Percentiles rank a stretch among this genome's conserved stretches.
Evolutionary conservation across 495 filamentous ascomycete genomes (phyloP).

Genomic region (Penicilliopsis zonata): DNA sequence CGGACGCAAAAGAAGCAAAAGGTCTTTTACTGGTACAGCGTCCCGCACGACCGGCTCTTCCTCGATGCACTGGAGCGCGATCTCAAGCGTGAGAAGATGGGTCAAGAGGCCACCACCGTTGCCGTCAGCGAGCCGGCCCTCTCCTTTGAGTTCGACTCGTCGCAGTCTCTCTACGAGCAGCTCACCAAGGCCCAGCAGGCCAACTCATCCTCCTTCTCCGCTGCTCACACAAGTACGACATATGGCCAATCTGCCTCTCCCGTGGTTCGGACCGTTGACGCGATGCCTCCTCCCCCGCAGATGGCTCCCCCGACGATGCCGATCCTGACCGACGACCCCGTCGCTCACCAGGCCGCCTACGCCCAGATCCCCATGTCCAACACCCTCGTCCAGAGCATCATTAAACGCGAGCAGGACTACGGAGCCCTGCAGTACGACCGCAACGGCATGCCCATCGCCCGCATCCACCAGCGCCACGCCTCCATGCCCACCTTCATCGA

Average conservation of each 20-base stretch:
- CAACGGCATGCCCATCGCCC: slow-evolving; percentile 72
- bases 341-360: slow-evolving; percentile 64
- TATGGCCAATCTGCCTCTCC: slow-evolving; percentile 75
- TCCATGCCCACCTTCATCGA: slow-evolving; percentile 97
- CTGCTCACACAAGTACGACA: slow-evolving; percentile 63
- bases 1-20: slow-evolving; percentile 99
- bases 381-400: slow-evolving; percentile 50
- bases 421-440: slow-evolving; percentile 74
- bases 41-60: slow-evolving; percentile 94
- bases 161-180: slow-evolving; percentile 97
- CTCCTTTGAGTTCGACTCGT: slow-evolving; percentile 98
- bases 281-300: slow-evolving; percentile 72
- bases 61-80: slow-evolving; percentile 95
- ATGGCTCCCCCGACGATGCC: slow-evolving; percentile 60
- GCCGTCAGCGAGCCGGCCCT: slow-evolving; percentile 92
- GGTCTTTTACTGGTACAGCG: slow-evolving; percentile 99
- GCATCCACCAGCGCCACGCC: slow-evolving; percentile 78
- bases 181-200: slow-evolving; percentile 99
- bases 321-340: slow-evolving; percentile 69
- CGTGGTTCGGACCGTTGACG: slow-evolving; percentile 80
- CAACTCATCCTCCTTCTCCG: slow-evolving; percentile 90
- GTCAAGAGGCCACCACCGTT: slow-evolving; percentile 91
- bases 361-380: slow-evolving; percentile 49
- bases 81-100: slow-evolving; percentile 98
- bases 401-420: slow-evolving; percentile 77